phyloP scores from a whole-genome alignment of 495 filamentous ascomycete species.

The Penicillium lividum region DNA sequence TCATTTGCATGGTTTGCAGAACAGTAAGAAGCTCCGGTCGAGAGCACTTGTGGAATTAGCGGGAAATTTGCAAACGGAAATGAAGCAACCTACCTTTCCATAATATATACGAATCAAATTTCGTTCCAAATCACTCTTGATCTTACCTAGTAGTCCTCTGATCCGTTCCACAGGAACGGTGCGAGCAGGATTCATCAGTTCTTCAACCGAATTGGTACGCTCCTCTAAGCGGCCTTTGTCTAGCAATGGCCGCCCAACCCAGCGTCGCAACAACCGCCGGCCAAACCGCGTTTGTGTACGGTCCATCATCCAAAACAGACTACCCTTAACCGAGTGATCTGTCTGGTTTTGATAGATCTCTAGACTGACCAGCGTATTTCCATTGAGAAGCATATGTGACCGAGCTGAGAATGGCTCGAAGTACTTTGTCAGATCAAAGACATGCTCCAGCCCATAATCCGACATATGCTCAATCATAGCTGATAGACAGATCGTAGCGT shows the following conservation, averaged over 20 bases:
- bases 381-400: slow-evolving; percentile 95
- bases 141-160: slow-evolving; percentile 64
- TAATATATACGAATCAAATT: slow-evolving; percentile 96
- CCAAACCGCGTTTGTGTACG: slow-evolving; percentile 91
- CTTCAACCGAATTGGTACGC: slow-evolving; percentile 85
- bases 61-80: not conserved
- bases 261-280: slow-evolving; percentile 83
- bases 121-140: slow-evolving; percentile 83
- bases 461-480: slow-evolving; percentile 95
- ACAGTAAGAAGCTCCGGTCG: slow-evolving; percentile 85
- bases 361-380: slow-evolving; percentile 89
- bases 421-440: slow-evolving; percentile 95
- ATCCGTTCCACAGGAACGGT: slow-evolving; percentile 71
- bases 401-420: slow-evolving; percentile 95
- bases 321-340: slow-evolving; percentile 81
- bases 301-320: slow-evolving; percentile 93
- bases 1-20: slow-evolving; percentile 80
- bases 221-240: slow-evolving; percentile 76
- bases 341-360: slow-evolving; percentile 97
- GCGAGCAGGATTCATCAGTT: slow-evolving; percentile 69
- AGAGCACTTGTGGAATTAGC: slow-evolving; percentile 60
- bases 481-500: slow-evolving; percentile 88
- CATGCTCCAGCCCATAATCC: slow-evolving; percentile 92
- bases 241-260: slow-evolving; percentile 91
- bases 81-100: slow-evolving; percentile 58